phyloP scores from a whole-genome alignment of 164 flowering plant genomes.

The Litsea cubeba region DNA sequence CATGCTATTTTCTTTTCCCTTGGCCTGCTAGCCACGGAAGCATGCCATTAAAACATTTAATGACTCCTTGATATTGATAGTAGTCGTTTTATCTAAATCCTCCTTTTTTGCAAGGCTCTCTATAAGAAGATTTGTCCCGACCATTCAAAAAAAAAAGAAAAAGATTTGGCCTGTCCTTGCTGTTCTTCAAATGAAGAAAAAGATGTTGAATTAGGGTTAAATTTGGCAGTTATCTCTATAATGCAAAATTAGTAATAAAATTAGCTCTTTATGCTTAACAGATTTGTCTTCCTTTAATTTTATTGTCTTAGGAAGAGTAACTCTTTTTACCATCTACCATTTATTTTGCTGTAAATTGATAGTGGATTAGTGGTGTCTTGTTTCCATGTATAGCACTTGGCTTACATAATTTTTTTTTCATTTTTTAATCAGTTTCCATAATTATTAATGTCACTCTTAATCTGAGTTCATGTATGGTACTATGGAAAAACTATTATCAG shows the following conservation, averaged over 20 bases:
- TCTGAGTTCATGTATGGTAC: not conserved
- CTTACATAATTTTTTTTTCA: not conserved
- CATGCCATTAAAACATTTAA: too few species aligned
- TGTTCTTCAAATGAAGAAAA: too few species aligned
- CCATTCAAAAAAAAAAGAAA: too few species aligned
- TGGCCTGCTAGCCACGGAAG: too few species aligned
- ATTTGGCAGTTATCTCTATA: not conserved
- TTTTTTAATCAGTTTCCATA: not conserved
- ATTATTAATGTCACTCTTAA: not conserved
- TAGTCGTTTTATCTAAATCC: too few species aligned
- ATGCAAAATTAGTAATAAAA: not conserved
- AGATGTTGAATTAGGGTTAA: too few species aligned
- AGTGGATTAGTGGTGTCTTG: not conserved
- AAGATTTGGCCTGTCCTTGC: too few species aligned
- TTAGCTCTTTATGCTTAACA: not conserved
- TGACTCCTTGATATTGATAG: too few species aligned
- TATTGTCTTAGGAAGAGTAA: not conserved
- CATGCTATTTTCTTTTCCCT: too few species aligned
- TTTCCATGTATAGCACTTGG: not conserved
- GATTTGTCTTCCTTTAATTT: not conserved
- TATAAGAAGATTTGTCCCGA: too few species aligned
- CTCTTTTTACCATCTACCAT: not conserved
- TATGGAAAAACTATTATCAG: not conserved
- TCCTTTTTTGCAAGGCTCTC: too few species aligned
- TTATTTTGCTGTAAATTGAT: not conserved